Evolutionary conservation across 495 filamentous ascomycete genomes (phyloP), one percentile per base, ranked within the genome.

Genomic region (Cetradonia linearis): DNA sequence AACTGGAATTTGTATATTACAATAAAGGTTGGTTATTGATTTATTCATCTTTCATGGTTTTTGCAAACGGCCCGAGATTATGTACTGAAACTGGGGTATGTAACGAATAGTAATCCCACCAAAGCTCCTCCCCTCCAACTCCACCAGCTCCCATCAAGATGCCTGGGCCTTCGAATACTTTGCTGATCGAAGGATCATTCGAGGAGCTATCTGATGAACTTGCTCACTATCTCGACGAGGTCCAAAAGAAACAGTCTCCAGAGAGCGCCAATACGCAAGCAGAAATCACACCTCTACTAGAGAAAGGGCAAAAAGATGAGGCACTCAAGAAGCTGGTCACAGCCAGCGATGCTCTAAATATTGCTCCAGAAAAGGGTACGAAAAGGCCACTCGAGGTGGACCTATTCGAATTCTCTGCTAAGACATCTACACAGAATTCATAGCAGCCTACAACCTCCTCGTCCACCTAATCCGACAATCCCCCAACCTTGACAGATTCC

Each of bases 371-470:
- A 78, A 94, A 90, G 78, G 85, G 85, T 87, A 66, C 63, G 72
- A 71, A 20, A 13, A 2, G 23, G 30, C 23, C 34, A 0, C 34
- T 23, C 33, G 47, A 27, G 1, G 7, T 10, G 11, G 16, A 20
- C 20, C 5, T 33, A 4, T 37, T 10, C 10, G 25, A 10, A 13
- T 0, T 16, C 1, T 38, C 3, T 36, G 40, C 47, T 63, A 38
- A 55, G 23, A 2, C 5, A 23, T 20, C 30, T 23, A 52, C 66
- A 60, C 65, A 86, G 92, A 97, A 73, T 92, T 97, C 71, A 88
- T 86, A 56, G 83, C 91, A 37, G 87, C 93, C 38, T 96, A 96
- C 77, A 96, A 97, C 76, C 86, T 96, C 63, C 85, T 99, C 65
- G 80, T 96, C 63, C 90, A 97, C 77, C 84, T 99, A 30, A 78